Base-by-base conservation (phyloP, 805 yeast species). In the Isabelozyma heimii region DNA sequence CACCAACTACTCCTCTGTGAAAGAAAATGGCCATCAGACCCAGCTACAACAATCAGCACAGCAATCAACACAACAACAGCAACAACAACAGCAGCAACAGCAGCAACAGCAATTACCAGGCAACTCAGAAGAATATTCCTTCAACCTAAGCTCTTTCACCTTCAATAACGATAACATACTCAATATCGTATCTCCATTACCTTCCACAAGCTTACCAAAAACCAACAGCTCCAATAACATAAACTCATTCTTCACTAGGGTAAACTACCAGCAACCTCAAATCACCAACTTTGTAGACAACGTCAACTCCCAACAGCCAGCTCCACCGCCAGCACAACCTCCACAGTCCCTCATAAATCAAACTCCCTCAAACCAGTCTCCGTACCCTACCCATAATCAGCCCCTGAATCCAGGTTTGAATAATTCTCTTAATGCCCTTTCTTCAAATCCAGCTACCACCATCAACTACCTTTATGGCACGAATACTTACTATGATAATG, bases 391-490 rank as follows among this genome's bases (percentile, higher is more conserved):
- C 38, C 40, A 46, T 26, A 30, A 44, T 4, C 55, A 59, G 28
- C 57, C 58, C 15, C 46, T 43, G 40, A 60, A 56, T 46, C 65
- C 65, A 3, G 62, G 59, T 1, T 51, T 65, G 10, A 51, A 58
- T 39, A 66, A 62, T 43, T 60, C 70, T 1, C 52, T 67, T 28
- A 64, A 59, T 44, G 69, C 70, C 2, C 61, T 58, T 46, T 53
- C 66, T 12, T 63, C 73, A 5, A 68, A 67, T 42, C 71, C 72
- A 5, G 67, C 67, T 8, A 65, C 66, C 10, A 63, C 68, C 4
- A 52, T 65, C 43, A 67, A 68, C 50, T 68, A 60, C 46, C 53
- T 72, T 15, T 71, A 66, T 48, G 77, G 77, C 9, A 72, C 78
- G 2, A 72, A 70, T 54, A 60, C 68, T 7, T 61, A 68, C 52